A percentile compares a stretch with the other conserved stretches of the same genome.
These are phyloP conservation scores for Sporothrix mexicana DNA, from an alignment of 2,329 filamentous ascomycete species.

Conservation along the genomic window DNA sequence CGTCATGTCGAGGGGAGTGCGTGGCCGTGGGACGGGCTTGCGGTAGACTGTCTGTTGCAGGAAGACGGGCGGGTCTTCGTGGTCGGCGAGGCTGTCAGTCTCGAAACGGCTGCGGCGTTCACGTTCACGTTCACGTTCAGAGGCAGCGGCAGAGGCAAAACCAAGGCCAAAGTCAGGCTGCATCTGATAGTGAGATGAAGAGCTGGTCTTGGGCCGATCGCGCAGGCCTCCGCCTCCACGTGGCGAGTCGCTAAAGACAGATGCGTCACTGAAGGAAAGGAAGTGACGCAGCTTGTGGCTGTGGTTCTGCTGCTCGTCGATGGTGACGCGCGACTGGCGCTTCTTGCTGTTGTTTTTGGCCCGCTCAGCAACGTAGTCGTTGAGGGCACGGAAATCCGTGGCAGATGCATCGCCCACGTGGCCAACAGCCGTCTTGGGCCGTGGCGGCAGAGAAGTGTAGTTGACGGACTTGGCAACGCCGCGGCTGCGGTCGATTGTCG, in stretches of 20 bases:
- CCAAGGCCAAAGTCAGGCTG: constrained; percentile 4
- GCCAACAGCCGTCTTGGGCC: constrained; percentile 34
- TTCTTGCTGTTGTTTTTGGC: constrained; percentile 3
- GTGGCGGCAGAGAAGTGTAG: constrained; percentile 12
- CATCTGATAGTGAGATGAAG: constrained; percentile 5
- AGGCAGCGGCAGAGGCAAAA: too few species aligned
- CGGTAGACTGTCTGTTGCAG: constrained; percentile 31
- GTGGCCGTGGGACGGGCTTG: constrained; percentile 17
- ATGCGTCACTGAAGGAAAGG: constrained; percentile 20
- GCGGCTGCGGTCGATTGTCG: not conserved
- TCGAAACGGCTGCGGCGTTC: not conserved
- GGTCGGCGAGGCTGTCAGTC: not conserved
- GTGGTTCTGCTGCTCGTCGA: not conserved
- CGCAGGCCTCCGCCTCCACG: not conserved
- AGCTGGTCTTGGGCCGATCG: not conserved
- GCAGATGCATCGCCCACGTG: not conserved
- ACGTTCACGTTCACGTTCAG: too few species aligned
- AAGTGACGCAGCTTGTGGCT: constrained; percentile 23
- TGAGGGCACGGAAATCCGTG: constrained; percentile 6
- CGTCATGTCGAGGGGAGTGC: constrained; percentile 1
- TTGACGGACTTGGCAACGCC: not conserved
- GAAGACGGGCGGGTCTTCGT: constrained; percentile 5
- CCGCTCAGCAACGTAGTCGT: not conserved
- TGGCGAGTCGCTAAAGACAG: not conserved
- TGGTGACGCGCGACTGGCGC: not conserved